A percentile compares a stretch with the other conserved stretches of the same genome.
Evolutionary conservation across 2,329 filamentous ascomycete genomes (phyloP).

Genomic region (Sporothrix inflata): DNA sequence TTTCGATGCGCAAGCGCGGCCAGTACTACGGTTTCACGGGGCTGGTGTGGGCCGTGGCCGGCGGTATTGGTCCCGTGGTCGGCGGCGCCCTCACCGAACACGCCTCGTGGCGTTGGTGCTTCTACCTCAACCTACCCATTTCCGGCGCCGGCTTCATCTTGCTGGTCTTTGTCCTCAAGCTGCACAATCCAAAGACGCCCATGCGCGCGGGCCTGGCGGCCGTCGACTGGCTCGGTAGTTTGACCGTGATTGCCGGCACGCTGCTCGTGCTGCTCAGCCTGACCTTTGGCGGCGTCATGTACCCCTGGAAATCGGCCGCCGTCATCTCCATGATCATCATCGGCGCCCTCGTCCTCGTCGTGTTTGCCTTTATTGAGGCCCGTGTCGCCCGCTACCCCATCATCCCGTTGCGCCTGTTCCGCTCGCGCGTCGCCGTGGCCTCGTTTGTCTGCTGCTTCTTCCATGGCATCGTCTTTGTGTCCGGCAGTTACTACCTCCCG

Average conservation of each 20-base stretch:
- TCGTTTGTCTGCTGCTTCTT: slow-evolving; percentile 68
- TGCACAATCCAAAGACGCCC: slow-evolving; percentile 69
- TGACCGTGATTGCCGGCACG: slow-evolving; percentile 72
- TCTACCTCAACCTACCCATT: slow-evolving; percentile 62
- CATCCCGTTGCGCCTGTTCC: slow-evolving; percentile 75
- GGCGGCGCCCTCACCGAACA: slow-evolving; percentile 66
- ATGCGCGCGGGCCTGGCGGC: slow-evolving; percentile 65
- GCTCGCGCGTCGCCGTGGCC: slow-evolving; percentile 65
- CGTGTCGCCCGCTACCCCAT: slow-evolving; percentile 75
- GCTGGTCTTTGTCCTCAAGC: slow-evolving; percentile 64
- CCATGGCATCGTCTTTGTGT: slow-evolving; percentile 78
- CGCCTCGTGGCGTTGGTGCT: slow-evolving; percentile 68
- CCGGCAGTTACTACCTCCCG: slow-evolving; percentile 77
- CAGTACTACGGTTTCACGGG: slow-evolving; percentile 67
- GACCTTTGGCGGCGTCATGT: slow-evolving; percentile 77
- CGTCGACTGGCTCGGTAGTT: slow-evolving; percentile 60
- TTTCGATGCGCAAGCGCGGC: slow-evolving; percentile 50
- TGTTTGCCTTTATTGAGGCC: slow-evolving; percentile 76
- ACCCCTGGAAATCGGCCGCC: slow-evolving; percentile 74
- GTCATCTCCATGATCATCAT: slow-evolving; percentile 80
- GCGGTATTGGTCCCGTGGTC: slow-evolving; percentile 61
- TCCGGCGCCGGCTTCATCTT: slow-evolving; percentile 51
- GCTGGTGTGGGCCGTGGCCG: slow-evolving; percentile 68
- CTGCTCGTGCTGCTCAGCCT: slow-evolving; percentile 86
- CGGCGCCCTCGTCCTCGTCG: slow-evolving; percentile 61